Evolutionary conservation across 306 rosid genomes (phyloP).

Genomic region (Gillenia trifoliata): DNA sequence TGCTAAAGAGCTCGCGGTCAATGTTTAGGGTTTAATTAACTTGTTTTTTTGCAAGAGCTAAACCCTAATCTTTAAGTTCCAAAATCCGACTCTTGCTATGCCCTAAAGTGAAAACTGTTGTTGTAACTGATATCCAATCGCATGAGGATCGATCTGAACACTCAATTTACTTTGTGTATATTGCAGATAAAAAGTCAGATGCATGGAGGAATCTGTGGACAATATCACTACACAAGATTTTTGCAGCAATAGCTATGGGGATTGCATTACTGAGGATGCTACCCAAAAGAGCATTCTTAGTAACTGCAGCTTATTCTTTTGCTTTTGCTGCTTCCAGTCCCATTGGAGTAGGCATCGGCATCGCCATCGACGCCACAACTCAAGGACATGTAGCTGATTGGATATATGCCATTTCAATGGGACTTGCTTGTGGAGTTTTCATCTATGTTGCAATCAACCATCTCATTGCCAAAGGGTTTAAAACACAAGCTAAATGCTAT

Average conservation of each 20-base stretch:
- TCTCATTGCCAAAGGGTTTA: slow-evolving; percentile 66
- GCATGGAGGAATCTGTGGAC: slow-evolving; percentile 90
- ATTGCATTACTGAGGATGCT: slow-evolving; percentile 66
- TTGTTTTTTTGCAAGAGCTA: background rate
- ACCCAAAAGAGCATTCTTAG: slow-evolving; percentile 56
- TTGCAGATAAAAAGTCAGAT: slow-evolving; percentile 45
- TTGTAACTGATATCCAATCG: background rate
- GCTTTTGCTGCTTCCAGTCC: slow-evolving; percentile 77
- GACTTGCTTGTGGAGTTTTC: slow-evolving; percentile 71
- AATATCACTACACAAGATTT: slow-evolving; percentile 70
- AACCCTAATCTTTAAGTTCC: background rate
- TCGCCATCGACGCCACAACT: slow-evolving; percentile 66
- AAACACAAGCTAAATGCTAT: slow-evolving; percentile 24
- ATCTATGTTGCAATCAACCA: slow-evolving; percentile 77
- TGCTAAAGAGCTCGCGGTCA: background rate
- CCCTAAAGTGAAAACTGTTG: background rate
- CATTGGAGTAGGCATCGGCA: slow-evolving; percentile 72
- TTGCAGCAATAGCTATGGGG: slow-evolving; percentile 83
- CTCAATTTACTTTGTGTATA: background rate
- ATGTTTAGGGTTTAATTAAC: background rate
- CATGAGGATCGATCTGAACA: background rate
- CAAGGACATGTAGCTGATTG: slow-evolving; percentile 64
- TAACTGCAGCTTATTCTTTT: slow-evolving; percentile 45
- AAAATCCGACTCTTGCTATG: background rate
- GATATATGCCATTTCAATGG: slow-evolving; percentile 72